Evolutionary conservation across 768 basidiomycete species (phyloP).

Genomic region (Grammothele lineata): DNA sequence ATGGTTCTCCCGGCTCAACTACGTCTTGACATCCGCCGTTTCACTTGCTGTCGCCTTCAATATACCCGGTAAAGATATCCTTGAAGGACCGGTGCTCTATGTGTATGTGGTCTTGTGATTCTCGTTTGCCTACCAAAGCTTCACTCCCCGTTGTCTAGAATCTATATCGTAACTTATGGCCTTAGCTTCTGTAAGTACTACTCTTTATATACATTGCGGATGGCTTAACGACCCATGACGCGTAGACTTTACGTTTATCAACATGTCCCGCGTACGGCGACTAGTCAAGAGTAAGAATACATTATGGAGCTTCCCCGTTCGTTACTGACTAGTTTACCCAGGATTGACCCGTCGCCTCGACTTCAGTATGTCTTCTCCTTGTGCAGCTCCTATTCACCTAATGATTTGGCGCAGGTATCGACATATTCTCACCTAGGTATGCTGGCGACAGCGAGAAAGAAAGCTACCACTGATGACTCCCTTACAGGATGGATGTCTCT

Average conservation of each 20-base stretch:
- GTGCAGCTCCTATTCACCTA: neutral
- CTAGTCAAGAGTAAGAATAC: slow-evolving; percentile 62
- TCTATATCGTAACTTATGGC: slow-evolving; percentile 60
- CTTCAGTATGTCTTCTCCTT: slow-evolving; percentile 51
- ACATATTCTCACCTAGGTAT: slow-evolving; percentile 76
- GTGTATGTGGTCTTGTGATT: slow-evolving; percentile 40
- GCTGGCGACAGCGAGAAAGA: too few relatives aligned
- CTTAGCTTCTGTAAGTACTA: slow-evolving; percentile 58
- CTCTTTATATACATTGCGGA: neutral
- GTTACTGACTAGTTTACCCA: too few relatives aligned
- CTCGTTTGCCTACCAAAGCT: neutral
- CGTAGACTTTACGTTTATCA: slow-evolving; percentile 64
- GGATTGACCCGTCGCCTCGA: slow-evolving; percentile 60
- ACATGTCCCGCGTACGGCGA: slow-evolving; percentile 45
- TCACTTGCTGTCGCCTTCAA: slow-evolving; percentile 60
- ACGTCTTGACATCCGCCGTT: slow-evolving; percentile 58
- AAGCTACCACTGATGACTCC: too few relatives aligned
- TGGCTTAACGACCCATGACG: neutral
- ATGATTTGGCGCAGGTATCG: slow-evolving; percentile 47
- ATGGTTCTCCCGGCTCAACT: slow-evolving; percentile 69
- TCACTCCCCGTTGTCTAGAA: slow-evolving; percentile 27
- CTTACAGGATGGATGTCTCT: slow-evolving; percentile 52
- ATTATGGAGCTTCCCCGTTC: too few relatives aligned
- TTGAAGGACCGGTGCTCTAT: slow-evolving; percentile 65
- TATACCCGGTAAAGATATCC: slow-evolving; percentile 47